Base-by-base conservation (phyloP, 345 rosid species). In the Boechera divaricarpa region DNA sequence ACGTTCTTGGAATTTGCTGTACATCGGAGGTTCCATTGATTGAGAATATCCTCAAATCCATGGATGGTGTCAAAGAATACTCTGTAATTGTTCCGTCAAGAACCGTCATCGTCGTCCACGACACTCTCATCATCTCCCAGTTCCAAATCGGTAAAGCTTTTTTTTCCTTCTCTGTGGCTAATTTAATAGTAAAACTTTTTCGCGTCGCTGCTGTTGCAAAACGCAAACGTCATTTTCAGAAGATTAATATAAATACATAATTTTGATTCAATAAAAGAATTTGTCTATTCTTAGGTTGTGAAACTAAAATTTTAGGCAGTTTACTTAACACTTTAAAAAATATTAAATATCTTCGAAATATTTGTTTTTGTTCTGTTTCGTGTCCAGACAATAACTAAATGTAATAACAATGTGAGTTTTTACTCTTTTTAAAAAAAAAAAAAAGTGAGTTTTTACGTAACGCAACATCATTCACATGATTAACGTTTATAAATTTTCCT, bases 71-170 rank as follows among this genome's bases (percentile, higher is more conserved):
- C 2, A 82, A 88, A 65, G 89, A 95, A 42, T 78, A 72, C 24
- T 84, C 91, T 2, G 91, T 95, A 31, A 83, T 91, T 69, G 94
- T 95, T 3, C 88, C 98, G 1, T 80, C 97, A 0, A 89, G 87
- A 67, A 95, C 99, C 1, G 91, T 92, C 72, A 86, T 92, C 62
- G 99, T 95, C 31, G 75, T 95, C n/a, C 99, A 95, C 68, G 99
- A 95, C 48, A 29, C 58, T 51, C 87, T 83, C 74, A 71, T 89
- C 58, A 41, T 86, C 63, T 91, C 99, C 2, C 93, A 84, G 76
- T 83, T 75, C 53, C 85, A 95, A 79, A 92, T 95, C 21, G 97
- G 99, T 95, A 89, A 56, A 44, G 45, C 63, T 29, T 58, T 15
- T 2, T 2, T 21, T 44, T 13, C 5, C 10, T 2, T 49, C 32